Conservation (phyloP, 225 moss, liverwort and hornwort species). For the Neckera pumila region DNA sequence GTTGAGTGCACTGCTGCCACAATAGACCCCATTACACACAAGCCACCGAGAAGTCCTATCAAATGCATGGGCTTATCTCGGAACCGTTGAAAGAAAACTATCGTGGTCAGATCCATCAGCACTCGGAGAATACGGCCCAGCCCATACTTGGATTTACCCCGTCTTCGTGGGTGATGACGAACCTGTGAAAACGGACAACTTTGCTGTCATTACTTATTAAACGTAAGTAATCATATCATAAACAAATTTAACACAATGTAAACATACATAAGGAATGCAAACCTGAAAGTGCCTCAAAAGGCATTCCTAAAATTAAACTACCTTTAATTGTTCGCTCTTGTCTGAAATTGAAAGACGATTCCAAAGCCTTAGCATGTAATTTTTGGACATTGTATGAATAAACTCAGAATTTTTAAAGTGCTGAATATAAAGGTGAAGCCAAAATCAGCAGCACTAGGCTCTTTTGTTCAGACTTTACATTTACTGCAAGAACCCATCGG, state of each 20-base stretch:
- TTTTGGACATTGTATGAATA: neutral
- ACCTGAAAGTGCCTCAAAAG: neutral
- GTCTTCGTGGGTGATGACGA: constrained; percentile 27
- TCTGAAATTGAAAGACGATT: neutral
- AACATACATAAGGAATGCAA: neutral
- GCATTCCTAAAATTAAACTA: neutral
- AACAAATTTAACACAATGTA: neutral
- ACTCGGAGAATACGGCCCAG: constrained; percentile 22
- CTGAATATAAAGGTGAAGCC: neutral
- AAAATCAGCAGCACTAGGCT: neutral
- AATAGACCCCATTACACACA: constrained; percentile 32
- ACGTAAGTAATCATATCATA: neutral
- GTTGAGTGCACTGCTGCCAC: neutral
- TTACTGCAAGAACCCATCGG: neutral
- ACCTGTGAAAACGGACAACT: neutral
- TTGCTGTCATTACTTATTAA: neutral
- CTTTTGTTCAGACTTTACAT: neutral
- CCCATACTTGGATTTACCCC: constrained; percentile 45
- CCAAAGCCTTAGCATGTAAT: neutral
- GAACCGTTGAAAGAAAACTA: constrained; percentile 30
- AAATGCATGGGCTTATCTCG: constrained; percentile 48
- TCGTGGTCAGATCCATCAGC: constrained; percentile 27
- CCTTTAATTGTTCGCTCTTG: neutral
- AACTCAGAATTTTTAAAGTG: neutral
- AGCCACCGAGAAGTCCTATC: constrained; percentile 33